A percentile compares a stretch with the other conserved stretches of the same genome.
phyloP scores from a whole-genome alignment of 352 stramenopile genomes.

The Thalassiosira hispida region DNA sequence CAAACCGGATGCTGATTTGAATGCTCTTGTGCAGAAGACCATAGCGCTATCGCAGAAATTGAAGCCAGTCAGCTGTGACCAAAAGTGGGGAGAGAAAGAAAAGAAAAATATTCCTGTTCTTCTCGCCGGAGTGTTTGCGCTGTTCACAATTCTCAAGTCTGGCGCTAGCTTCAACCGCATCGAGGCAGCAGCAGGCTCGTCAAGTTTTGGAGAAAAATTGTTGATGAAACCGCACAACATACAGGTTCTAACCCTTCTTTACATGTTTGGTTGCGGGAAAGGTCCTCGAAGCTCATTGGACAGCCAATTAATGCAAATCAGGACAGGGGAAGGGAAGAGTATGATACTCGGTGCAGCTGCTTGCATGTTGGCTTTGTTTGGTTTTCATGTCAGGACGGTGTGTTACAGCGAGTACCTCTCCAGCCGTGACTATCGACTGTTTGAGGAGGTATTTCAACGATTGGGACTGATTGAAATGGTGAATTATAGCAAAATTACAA shows the following conservation, averaged over 20 bases:
- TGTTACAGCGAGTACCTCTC: constrained; percentile 81
- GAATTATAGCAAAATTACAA: constrained; percentile 77
- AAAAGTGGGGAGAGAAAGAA: constrained; percentile 31
- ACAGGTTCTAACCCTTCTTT: constrained; percentile 71
- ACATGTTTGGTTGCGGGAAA: constrained; percentile 68
- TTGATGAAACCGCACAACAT: constrained; percentile 79
- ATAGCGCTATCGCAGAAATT: constrained; percentile 36
- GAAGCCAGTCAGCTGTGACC: constrained; percentile 35
- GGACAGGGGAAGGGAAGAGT: constrained; percentile 81
- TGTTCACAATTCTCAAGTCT: constrained; percentile 77
- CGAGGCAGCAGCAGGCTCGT: constrained; percentile 41
- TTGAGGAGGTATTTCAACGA: constrained; percentile 68
- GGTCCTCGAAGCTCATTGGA: constrained; percentile 31
- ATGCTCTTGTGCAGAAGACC: constrained; percentile 57
- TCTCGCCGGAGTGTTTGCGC: constrained; percentile 66
- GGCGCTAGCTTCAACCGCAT: constrained; percentile 73
- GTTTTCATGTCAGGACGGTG: constrained; percentile 70
- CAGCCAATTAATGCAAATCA: constrained; percentile 77
- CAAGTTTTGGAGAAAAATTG: constrained; percentile 56
- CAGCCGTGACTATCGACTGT: constrained; percentile 61
- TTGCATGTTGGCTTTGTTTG: constrained; percentile 60
- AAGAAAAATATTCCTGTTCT: constrained; percentile 61
- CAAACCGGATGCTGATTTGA: constrained; percentile 61
- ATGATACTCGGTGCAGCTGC: constrained; percentile 72
- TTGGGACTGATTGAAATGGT: constrained; percentile 64